Conservation (phyloP, 176 grass and related monocot species). For the Bonia amplexicaulis region DNA sequence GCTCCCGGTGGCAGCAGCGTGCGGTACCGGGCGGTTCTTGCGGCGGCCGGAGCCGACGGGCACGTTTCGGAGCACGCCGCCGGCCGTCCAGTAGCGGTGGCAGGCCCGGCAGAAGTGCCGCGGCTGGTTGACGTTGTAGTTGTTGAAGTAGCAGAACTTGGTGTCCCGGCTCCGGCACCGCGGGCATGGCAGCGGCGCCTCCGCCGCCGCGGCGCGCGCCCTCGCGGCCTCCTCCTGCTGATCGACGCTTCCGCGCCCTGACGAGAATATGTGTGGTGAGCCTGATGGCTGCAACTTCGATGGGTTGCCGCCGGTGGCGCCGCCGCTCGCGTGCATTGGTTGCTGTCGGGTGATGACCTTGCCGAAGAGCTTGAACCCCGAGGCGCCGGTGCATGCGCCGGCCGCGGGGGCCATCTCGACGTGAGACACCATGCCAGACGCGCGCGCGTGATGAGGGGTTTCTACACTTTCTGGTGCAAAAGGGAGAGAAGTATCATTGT, state of each 20-base stretch:
- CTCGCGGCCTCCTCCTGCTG: constrained; percentile 24
- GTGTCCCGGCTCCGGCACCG: constrained; percentile 63
- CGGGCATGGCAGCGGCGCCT: constrained; percentile 52
- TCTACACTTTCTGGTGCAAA: neutral
- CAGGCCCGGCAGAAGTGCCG: constrained; percentile 79
- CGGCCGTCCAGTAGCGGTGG: constrained; percentile 89
- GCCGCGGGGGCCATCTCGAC: constrained; percentile 35
- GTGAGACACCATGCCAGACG: constrained; percentile 39
- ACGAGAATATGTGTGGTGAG: neutral
- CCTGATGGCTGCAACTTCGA: neutral
- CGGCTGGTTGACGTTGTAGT: constrained; percentile 73
- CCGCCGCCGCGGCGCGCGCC: constrained; percentile 44
- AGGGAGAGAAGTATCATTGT: neutral
- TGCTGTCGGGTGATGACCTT: constrained; percentile 46
- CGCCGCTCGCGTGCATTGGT: neutral
- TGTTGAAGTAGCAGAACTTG: constrained; percentile 85
- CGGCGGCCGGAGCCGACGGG: constrained; percentile 63
- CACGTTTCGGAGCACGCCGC: constrained; percentile 78
- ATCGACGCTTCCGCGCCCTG: neutral
- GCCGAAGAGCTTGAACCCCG: constrained; percentile 67
- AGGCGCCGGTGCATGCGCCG: constrained; percentile 4
- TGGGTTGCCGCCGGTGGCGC: neutral
- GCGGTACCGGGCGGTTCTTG: constrained; percentile 39
- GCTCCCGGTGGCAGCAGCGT: neutral
- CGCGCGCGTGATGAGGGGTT: neutral